Conservation (phyloP, 2,329 filamentous ascomycete species). For the Fusarium illudens region DNA sequence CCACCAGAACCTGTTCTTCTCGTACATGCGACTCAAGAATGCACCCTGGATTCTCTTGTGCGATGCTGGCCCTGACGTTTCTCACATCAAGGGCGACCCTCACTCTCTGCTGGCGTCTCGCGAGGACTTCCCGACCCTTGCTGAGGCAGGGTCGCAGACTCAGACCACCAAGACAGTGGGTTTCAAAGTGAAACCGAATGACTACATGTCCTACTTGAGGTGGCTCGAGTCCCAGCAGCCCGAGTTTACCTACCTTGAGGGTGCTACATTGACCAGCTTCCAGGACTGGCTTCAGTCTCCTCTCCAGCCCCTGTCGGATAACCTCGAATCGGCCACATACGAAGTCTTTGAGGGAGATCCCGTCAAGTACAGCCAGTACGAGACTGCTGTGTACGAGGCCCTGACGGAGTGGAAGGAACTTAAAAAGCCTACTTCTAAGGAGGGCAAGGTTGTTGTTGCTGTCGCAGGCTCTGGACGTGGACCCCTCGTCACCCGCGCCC, state of each 20-base stretch:
- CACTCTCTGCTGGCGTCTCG: slow-evolving; percentile 48
- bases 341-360: slow-evolving; percentile 99
- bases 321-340: slow-evolving; percentile 95
- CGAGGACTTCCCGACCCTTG: slow-evolving; percentile 72
- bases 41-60: slow-evolving; percentile 70
- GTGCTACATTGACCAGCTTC: slow-evolving; percentile 63
- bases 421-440: slow-evolving; percentile 74
- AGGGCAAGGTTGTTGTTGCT: slow-evolving; percentile 81
- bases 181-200: slow-evolving; percentile 40
- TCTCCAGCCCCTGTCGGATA: slow-evolving; percentile 92
- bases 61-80: slow-evolving; percentile 63
- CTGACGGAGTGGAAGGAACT: slow-evolving; percentile 80
- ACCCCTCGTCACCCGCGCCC: slow-evolving; percentile 85
- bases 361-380: slow-evolving; percentile 97
- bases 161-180: slow-evolving; percentile 23
- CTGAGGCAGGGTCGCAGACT: slow-evolving; percentile 64
- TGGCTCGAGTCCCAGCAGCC: slow-evolving; percentile 86
- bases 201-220: slow-evolving; percentile 80
- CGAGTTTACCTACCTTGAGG: slow-evolving; percentile 61
- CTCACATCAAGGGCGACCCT: slow-evolving; percentile 40
- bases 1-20: slow-evolving; percentile 69
- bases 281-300: slow-evolving; percentile 98
- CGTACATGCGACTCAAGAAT: slow-evolving; percentile 71
- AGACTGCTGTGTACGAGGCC: slow-evolving; percentile 82
- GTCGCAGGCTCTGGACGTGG: slow-evolving; percentile 94